Conservation (phyloP, 1,284 basidiomycete species). For the Fomitopsis palustris region DNA sequence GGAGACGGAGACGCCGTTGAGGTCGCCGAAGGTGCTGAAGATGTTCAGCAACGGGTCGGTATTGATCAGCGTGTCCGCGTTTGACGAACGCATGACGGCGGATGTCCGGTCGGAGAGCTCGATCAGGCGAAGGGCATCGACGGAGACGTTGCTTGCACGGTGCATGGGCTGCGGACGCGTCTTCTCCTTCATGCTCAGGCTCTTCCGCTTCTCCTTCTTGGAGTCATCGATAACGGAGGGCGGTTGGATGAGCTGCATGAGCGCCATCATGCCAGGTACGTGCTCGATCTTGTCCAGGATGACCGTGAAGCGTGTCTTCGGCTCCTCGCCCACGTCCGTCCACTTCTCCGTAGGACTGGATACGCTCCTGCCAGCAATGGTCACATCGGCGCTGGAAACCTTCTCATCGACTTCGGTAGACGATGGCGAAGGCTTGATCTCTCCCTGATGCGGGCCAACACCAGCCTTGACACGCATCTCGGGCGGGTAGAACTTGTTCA, state of each 20-base stretch:
- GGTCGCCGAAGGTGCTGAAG: conserved; percentile 76
- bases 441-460: not conserved
- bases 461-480: conserved; percentile 37
- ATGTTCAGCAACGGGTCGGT: conserved; percentile 81
- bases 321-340: conserved; percentile 29
- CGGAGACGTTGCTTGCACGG: conserved; percentile 28
- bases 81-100: conserved; percentile 79
- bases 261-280: conserved; percentile 66
- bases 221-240: conserved; percentile 9
- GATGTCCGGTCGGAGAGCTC: conserved; percentile 87
- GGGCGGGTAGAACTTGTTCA: conserved; percentile 71
- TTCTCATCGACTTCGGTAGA: not conserved
- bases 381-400: not conserved
- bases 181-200: not conserved
- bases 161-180: not conserved
- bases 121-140: conserved; percentile 83
- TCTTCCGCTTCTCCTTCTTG: not conserved
- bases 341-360: not conserved
- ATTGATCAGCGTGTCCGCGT: conserved; percentile 63
- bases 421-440: not conserved
- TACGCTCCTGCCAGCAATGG: not conserved
- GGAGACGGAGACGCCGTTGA: conserved; percentile 67
- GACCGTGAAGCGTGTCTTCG: conserved; percentile 66
- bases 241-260: conserved; percentile 56
- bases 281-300: conserved; percentile 89